Evolutionary conservation across 1,284 basidiomycete species (phyloP).

Genomic region (Chalciporus piperatoides): DNA sequence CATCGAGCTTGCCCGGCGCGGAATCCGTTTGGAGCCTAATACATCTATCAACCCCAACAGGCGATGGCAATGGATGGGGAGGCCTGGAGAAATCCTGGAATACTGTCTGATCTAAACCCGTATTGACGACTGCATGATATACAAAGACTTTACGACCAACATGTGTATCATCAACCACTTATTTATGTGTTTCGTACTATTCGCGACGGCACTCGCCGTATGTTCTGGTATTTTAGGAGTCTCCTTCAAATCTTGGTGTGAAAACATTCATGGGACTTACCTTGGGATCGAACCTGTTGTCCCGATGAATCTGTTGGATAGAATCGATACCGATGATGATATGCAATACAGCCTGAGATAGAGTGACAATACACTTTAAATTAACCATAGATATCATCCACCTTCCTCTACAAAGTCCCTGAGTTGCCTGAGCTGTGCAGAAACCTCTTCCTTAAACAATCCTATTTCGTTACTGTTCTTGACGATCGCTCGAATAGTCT

Average conservation of each 20-base stretch:
- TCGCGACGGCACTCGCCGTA: too few species aligned
- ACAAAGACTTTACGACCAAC: conserved; percentile 1
- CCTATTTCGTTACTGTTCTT: conserved; percentile 78
- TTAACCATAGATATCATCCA: conserved; percentile 21
- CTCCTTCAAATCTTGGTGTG: not conserved
- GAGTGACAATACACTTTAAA: not conserved
- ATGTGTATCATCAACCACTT: not conserved
- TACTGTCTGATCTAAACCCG: conserved; percentile 31
- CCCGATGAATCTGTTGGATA: not conserved
- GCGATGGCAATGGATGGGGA: conserved; percentile 83
- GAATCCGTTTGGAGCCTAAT: conserved; percentile 69
- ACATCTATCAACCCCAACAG: conserved; percentile 61
- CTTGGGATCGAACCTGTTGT: not conserved
- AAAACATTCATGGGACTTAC: conserved; percentile 3
- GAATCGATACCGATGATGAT: not conserved
- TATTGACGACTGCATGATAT: not conserved
- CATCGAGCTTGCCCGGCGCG: conserved; percentile 64
- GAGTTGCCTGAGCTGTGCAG: conserved; percentile 61
- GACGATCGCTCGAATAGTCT: conserved; percentile 72
- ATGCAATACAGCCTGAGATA: not conserved
- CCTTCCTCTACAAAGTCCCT: conserved; percentile 62
- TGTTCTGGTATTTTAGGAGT: too few species aligned
- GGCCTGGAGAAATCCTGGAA: conserved; percentile 60
- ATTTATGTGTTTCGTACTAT: not conserved
- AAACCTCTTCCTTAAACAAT: conserved; percentile 72